Conservation (phyloP, 169 alveolate species). For the Miamiensis avidus region DNA sequence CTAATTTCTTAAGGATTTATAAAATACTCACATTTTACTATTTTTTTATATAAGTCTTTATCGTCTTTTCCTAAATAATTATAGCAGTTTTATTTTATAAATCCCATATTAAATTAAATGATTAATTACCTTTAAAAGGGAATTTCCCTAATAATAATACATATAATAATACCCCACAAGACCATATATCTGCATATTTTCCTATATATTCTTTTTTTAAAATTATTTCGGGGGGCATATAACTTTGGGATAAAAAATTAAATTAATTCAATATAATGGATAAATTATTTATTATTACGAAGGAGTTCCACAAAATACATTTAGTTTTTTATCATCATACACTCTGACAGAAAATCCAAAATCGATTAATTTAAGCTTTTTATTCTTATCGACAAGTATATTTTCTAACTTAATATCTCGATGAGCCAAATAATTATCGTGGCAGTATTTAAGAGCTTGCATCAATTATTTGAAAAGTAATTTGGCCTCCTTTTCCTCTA, state of each 20-base stretch:
- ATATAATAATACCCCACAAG: constrained; percentile 72
- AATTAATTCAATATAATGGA: too few relatives aligned
- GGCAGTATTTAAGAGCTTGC: constrained; percentile 77
- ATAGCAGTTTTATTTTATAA: too few relatives aligned
- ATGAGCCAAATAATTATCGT: constrained; percentile 68
- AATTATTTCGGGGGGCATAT: constrained; percentile 84
- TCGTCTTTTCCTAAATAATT: constrained; percentile 50
- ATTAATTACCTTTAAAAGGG: constrained; percentile 68
- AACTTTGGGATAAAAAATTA: too few relatives aligned
- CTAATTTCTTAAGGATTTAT: constrained; percentile 49
- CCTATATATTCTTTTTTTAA: constrained; percentile 65
- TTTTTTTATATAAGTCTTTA: constrained; percentile 60
- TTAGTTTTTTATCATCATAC: constrained; percentile 65
- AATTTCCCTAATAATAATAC: constrained; percentile 68
- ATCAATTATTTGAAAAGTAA: constrained; percentile 28
- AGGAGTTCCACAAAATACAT: constrained; percentile 89
- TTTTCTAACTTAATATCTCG: constrained; percentile 84
- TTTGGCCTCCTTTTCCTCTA: constrained; percentile 16
- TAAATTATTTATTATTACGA: too few relatives aligned
- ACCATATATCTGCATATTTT: constrained; percentile 79
- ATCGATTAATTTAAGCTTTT: constrained; percentile 53
- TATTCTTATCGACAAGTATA: constrained; percentile 22
- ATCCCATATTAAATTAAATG: too few relatives aligned
- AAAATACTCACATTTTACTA: constrained; percentile 61
- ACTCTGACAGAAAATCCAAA: constrained; percentile 84